Conservation (phyloP, 176 grass and related monocot genomes). For the Tuctoria greenei region DNA sequence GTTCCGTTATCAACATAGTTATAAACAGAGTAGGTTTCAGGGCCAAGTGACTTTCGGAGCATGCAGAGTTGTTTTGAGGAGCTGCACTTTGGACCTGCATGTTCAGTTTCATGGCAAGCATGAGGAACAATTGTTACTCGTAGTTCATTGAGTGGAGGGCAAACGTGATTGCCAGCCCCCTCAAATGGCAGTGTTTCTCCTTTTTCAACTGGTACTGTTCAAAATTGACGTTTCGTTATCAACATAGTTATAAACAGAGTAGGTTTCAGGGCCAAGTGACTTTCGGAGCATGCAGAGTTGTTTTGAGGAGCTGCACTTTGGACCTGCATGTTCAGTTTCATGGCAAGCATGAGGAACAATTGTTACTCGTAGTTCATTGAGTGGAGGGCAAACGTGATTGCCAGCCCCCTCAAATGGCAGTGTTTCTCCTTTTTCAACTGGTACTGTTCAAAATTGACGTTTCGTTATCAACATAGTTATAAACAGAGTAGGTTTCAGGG, state of each 20-base stretch:
- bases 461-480: neutral
- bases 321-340: slow-evolving; percentile 3
- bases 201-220: neutral
- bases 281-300: slow-evolving; percentile 13
- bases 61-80: neutral
- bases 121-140: neutral
- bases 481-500: neutral
- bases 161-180: slow-evolving; percentile 20
- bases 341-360: neutral
- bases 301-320: neutral
- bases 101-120: neutral
- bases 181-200: neutral
- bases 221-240: neutral
- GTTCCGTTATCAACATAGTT: neutral
- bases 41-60: slow-evolving; percentile 11
- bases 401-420: slow-evolving; percentile 7
- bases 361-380: neutral
- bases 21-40: neutral
- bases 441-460: neutral
- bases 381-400: slow-evolving; percentile 3
- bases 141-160: neutral
- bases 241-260: neutral
- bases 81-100: neutral
- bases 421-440: neutral
- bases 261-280: neutral